Conservation (phyloP, 2,329 filamentous ascomycete genomes). For the Verticillium nubilum region DNA sequence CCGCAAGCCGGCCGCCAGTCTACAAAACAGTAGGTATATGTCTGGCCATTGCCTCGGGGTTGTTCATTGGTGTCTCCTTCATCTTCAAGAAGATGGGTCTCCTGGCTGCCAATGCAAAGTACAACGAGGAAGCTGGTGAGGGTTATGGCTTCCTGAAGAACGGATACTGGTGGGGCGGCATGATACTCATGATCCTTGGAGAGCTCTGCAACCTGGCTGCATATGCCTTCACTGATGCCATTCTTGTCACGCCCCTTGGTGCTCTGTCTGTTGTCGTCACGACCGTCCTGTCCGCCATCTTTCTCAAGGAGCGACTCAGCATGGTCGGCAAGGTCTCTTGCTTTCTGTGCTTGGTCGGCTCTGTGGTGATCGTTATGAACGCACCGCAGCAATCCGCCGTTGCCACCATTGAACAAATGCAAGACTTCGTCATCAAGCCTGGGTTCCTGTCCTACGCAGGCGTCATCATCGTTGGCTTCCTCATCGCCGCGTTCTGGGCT, state of each 20-base stretch:
- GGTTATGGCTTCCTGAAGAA: constrained; percentile 98
- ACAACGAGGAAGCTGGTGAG: constrained; percentile 91
- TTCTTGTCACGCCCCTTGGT: constrained; percentile 87
- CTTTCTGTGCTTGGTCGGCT: constrained; percentile 90
- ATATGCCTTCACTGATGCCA: constrained; percentile 94
- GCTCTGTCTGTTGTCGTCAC: constrained; percentile 90
- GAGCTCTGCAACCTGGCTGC: constrained; percentile 97
- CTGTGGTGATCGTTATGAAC: constrained; percentile 90
- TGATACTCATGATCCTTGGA: constrained; percentile 94
- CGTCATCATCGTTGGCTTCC: constrained; percentile 69
- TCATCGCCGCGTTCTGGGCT: constrained; percentile 70
- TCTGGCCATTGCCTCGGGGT: constrained; percentile 78
- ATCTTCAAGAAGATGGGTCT: constrained; percentile 92
- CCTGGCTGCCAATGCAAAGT: constrained; percentile 89
- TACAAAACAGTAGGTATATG: constrained; percentile 87
- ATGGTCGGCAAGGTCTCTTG: constrained; percentile 95
- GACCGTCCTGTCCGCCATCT: constrained; percentile 86
- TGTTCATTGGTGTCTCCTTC: constrained; percentile 93
- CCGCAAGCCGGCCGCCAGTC: not conserved
- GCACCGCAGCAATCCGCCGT: constrained; percentile 83
- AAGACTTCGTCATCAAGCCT: constrained; percentile 76
- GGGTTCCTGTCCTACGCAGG: constrained; percentile 84
- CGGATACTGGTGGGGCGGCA: constrained; percentile 88
- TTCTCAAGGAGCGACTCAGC: constrained; percentile 90
- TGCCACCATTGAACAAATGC: constrained; percentile 85